Conservation (phyloP, 2,329 filamentous ascomycete species). For the Berkeleyomyces rouxiae region DNA sequence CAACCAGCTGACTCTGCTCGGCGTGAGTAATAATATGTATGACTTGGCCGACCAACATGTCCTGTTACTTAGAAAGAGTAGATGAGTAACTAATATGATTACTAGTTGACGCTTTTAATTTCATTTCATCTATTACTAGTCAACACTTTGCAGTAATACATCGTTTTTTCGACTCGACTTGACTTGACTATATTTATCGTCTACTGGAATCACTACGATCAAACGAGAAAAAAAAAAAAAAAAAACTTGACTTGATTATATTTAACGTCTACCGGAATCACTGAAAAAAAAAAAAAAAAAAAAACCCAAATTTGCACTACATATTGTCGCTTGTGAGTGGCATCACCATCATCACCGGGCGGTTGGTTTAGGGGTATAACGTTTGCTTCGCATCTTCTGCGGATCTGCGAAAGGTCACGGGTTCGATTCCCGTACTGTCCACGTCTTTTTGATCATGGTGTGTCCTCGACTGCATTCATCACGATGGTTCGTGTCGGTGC, state of each 20-base stretch:
- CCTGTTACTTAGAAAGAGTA: too few species aligned
- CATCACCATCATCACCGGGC: neutral
- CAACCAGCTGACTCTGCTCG: too few species aligned
- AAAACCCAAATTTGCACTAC: neutral
- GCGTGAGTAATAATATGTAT: too few species aligned
- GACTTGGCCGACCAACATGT: too few species aligned
- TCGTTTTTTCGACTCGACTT: neutral
- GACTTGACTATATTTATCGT: too few species aligned
- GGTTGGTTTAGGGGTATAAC: conserved; percentile 14
- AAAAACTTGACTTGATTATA: neutral
- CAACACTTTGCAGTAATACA: neutral
- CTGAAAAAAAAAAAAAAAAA: neutral
- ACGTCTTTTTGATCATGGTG: neutral
- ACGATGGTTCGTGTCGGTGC: too few species aligned
- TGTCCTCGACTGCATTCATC: too few species aligned
- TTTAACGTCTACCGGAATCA: too few species aligned
- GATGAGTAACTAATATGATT: neutral
- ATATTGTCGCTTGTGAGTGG: neutral
- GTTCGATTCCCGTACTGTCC: conserved; percentile 14
- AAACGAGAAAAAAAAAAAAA: neutral
- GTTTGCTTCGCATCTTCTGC: conserved; percentile 13
- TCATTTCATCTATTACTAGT: too few species aligned
- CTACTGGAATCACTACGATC: too few species aligned
- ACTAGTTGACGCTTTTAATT: too few species aligned
- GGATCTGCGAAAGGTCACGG: conserved; percentile 13